Evolutionary conservation across 805 yeast genomes (phyloP).

Genomic region (Saturnispora gosingensis): DNA sequence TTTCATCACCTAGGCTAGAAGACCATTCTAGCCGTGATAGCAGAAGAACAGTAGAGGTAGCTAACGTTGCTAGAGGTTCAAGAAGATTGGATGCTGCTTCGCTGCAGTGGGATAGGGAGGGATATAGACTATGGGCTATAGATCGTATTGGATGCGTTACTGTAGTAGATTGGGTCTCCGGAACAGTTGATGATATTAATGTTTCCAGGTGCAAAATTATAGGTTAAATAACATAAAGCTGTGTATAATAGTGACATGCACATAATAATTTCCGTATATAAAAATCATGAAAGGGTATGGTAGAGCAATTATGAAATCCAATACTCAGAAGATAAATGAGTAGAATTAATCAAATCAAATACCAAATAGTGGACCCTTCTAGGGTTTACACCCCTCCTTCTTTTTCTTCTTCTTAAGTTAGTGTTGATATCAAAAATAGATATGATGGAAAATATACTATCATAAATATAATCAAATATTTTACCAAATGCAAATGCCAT

Average conservation of each 20-base stretch:
- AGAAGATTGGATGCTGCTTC: conserved; percentile 72
- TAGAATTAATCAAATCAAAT: conserved; percentile 18
- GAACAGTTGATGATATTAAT: conserved; percentile 60
- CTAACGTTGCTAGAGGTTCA: conserved; percentile 70
- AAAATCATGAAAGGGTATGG: background rate
- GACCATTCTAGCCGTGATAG: conserved; percentile 47
- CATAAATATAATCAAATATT: background rate
- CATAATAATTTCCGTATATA: background rate
- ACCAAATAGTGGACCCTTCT: conserved; percentile 24
- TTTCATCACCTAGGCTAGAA: conserved; percentile 46
- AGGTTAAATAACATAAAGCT: conserved; percentile 8
- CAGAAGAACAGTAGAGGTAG: conserved; percentile 56
- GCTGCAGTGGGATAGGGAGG: conserved; percentile 65
- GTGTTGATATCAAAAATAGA: background rate
- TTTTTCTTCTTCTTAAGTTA: conserved; percentile 5
- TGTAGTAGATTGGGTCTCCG: conserved; percentile 83
- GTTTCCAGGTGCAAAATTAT: conserved; percentile 60
- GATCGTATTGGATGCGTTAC: conserved; percentile 77
- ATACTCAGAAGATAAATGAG: conserved; percentile 1
- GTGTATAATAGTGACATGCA: background rate
- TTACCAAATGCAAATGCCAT: background rate
- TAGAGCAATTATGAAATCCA: conserved; percentile 10
- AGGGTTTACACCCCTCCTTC: conserved; percentile 10
- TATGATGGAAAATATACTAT: background rate
- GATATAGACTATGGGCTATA: conserved; percentile 64